A percentile compares a stretch with the other conserved stretches of the same genome.
phyloP scores from a whole-genome alignment of 2,329 filamentous ascomycete species.

The Cercospora brassicicola region DNA sequence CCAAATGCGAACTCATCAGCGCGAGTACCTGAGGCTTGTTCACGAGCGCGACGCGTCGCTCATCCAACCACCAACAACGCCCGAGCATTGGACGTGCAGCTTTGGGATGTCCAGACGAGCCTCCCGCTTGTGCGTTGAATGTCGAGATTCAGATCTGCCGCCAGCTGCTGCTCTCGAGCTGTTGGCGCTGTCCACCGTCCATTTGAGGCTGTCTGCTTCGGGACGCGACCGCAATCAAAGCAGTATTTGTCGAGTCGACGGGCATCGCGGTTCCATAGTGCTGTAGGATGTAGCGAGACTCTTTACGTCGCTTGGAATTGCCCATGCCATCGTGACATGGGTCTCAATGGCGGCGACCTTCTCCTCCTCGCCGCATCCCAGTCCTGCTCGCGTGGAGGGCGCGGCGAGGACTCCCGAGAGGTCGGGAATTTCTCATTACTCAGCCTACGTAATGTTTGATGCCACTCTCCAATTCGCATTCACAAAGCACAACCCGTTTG shows the following conservation, averaged over 20 bases:
- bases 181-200: background rate
- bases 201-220: background rate
- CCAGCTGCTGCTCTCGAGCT: background rate
- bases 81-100: background rate
- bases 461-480: background rate
- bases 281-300: background rate
- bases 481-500: background rate
- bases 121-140: background rate
- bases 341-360: background rate
- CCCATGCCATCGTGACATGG: background rate
- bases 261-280: background rate
- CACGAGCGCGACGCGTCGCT: background rate
- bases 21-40: background rate
- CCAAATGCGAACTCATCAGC: background rate
- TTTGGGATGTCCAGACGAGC: background rate
- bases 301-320: background rate
- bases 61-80: background rate
- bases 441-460: slow-evolving; percentile 4
- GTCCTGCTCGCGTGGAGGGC: too few relatives aligned
- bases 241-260: background rate
- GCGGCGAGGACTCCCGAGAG: background rate
- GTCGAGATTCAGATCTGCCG: background rate
- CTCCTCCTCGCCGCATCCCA: too few relatives aligned
- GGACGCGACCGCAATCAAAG: background rate
- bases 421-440: background rate